phyloP scores from a whole-genome alignment of 768 basidiomycete genomes.

The Scleroderma citrinum region DNA sequence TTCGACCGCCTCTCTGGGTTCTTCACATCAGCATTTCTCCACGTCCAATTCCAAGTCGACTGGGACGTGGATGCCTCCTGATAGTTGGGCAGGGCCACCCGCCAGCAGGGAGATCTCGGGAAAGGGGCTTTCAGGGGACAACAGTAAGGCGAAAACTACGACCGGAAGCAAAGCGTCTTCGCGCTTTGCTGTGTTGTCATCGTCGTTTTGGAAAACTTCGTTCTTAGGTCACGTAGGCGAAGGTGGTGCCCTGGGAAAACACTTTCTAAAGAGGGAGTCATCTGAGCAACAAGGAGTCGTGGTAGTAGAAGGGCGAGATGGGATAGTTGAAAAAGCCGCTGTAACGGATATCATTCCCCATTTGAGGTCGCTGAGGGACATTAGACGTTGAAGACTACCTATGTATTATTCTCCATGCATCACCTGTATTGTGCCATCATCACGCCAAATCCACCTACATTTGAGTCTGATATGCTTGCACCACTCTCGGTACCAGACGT shows the following conservation, averaged over 20 bases:
- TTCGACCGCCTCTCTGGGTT: background rate
- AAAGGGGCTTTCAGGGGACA: background rate
- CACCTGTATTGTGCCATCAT: too few relatives aligned
- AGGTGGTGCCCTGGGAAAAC: background rate
- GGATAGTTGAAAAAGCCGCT: conserved; percentile 18
- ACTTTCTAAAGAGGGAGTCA: background rate
- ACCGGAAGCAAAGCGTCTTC: background rate
- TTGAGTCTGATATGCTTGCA: too few relatives aligned
- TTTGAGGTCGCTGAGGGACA: conserved; percentile 19
- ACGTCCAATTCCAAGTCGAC: background rate
- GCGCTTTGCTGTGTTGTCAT: background rate
- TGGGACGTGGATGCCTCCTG: conserved; percentile 19
- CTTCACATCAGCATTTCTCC: too few relatives aligned
- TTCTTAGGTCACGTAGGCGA: background rate
- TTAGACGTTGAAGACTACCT: conserved; percentile 6
- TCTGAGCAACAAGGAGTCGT: conserved; percentile 1
- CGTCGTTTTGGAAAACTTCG: conserved; percentile 1
- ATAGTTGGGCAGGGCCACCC: conserved; percentile 19
- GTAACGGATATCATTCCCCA: conserved; percentile 26
- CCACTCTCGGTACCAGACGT: too few relatives aligned
- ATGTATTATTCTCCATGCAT: too few relatives aligned
- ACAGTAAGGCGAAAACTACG: background rate
- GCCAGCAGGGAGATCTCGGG: background rate
- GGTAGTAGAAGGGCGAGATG: conserved; percentile 8
- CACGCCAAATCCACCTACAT: too few relatives aligned